These are phyloP conservation scores for Rhizophagus clarus DNA, from an alignment of 192 early-diverging fungal species.

Conservation along the genomic window DNA sequence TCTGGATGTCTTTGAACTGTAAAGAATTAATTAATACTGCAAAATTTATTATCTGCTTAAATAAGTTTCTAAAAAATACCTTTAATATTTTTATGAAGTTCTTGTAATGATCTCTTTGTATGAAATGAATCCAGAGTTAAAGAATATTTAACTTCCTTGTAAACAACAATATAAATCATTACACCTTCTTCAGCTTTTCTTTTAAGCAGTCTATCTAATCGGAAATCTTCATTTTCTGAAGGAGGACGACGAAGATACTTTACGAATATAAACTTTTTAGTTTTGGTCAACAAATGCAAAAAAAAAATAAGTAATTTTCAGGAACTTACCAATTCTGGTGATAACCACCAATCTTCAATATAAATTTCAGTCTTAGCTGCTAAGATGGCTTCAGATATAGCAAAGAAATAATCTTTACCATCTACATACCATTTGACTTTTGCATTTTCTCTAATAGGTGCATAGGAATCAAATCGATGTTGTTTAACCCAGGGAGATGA, in stretches of 20 bases:
- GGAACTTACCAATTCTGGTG: slow-evolving; percentile 65
- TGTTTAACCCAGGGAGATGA: slow-evolving; percentile 64
- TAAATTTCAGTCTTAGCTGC: slow-evolving; percentile 68
- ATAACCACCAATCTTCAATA: slow-evolving; percentile 87
- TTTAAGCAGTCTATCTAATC: slow-evolving; percentile 74
- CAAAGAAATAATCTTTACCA: slow-evolving; percentile 75
- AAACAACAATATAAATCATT: slow-evolving; percentile 80
- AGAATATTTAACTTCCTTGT: slow-evolving; percentile 79
- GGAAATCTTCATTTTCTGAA: slow-evolving; percentile 69
- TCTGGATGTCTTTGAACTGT: slow-evolving; percentile 84
- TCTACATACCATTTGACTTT: slow-evolving; percentile 74
- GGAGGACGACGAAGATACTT: slow-evolving; percentile 73
- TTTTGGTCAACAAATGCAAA: neutral
- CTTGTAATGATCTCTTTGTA: slow-evolving; percentile 71
- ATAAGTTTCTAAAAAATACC: slow-evolving; percentile 31
- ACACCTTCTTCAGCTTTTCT: slow-evolving; percentile 83
- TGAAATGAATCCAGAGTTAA: slow-evolving; percentile 72
- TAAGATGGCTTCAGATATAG: slow-evolving; percentile 71
- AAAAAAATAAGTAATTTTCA: too few species aligned
- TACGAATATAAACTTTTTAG: neutral
- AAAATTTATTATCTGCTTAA: neutral
- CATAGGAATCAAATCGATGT: slow-evolving; percentile 75
- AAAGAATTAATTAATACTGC: neutral
- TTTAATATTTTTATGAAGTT: slow-evolving; percentile 73
- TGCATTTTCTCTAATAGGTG: slow-evolving; percentile 65